Evolutionary conservation across 192 early-diverging fungal species (phyloP).

Genomic region (Kappamyces sp.): DNA sequence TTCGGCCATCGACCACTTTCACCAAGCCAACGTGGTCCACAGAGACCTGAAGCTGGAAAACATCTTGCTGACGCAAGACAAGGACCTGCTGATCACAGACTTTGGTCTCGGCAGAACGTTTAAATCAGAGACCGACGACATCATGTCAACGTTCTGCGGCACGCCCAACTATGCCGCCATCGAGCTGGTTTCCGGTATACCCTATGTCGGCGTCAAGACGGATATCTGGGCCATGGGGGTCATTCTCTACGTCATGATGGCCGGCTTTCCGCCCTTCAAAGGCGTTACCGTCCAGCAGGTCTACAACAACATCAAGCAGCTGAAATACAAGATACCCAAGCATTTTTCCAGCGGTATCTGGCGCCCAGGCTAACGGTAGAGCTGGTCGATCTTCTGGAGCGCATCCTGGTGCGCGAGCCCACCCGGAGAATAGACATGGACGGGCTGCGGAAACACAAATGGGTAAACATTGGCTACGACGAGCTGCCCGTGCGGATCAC

Average conservation of each 20-base stretch:
- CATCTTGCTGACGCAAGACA: slow-evolving; percentile 41
- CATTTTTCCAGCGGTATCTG: slow-evolving; percentile 47
- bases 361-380: slow-evolving; percentile 20
- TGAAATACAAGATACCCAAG: slow-evolving; percentile 53
- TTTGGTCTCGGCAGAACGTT: slow-evolving; percentile 53
- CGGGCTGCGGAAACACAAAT: slow-evolving; percentile 43
- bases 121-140: slow-evolving; percentile 17
- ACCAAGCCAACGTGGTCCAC: slow-evolving; percentile 56
- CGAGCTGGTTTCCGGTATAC: slow-evolving; percentile 56
- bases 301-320: slow-evolving; percentile 52
- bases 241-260: slow-evolving; percentile 55
- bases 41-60: slow-evolving; percentile 58
- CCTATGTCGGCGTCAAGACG: slow-evolving; percentile 54
- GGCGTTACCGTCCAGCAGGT: slow-evolving; percentile 46
- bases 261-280: slow-evolving; percentile 49
- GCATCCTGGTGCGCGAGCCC: slow-evolving; percentile 56
- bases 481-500: slow-evolving; percentile 19
- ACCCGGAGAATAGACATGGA: slow-evolving; percentile 44
- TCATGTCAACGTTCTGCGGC: slow-evolving; percentile 51
- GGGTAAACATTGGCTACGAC: slow-evolving; percentile 48
- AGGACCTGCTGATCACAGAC: slow-evolving; percentile 21
- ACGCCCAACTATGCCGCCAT: slow-evolving; percentile 62
- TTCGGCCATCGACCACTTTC: slow-evolving; percentile 60
- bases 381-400: slow-evolving; percentile 38
- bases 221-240: slow-evolving; percentile 67